A percentile compares a stretch with the other conserved stretches of the same genome.
phyloP scores from a whole-genome alignment of 2,329 filamentous ascomycete species.

The Xylaria sp. region DNA sequence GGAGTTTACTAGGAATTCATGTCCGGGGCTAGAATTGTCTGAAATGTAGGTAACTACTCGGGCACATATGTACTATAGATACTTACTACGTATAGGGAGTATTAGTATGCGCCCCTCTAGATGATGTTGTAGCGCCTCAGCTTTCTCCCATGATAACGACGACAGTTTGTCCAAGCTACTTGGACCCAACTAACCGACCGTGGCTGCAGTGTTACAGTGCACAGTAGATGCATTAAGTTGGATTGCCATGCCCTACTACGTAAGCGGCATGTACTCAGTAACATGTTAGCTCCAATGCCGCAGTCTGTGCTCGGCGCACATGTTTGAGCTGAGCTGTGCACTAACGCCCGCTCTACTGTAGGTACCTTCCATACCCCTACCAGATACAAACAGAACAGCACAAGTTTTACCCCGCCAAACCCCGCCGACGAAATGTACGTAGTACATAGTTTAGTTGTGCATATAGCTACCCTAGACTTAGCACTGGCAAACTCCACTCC shows the following conservation, averaged over 20 bases:
- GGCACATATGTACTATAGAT: no score
- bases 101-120: no score
- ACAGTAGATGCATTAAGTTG: conserved; percentile 2
- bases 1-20: not conserved
- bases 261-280: no score
- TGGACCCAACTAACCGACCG: conserved; percentile 2
- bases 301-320: conserved; percentile 2
- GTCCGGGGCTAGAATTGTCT: not conserved
- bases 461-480: conserved; percentile 19
- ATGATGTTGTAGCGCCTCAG: not conserved
- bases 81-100: no score
- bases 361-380: no score
- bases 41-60: not conserved
- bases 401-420: conserved; percentile 37
- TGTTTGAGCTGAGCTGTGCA: conserved; percentile 8
- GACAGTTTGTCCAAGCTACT: not conserved
- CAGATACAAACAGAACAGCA: conserved; percentile 19
- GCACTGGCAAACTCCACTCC: conserved; percentile 19
- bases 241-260: conserved; percentile 18
- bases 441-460: not conserved
- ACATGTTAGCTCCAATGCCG: not conserved
- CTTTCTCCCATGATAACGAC: not conserved
- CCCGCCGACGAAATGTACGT: conserved; percentile 22
- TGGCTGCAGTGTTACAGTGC: conserved; percentile 25
- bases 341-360: not conserved